Evolutionary conservation across 306 rosid genomes (phyloP).

Genomic region (Vigna nakashimae): DNA sequence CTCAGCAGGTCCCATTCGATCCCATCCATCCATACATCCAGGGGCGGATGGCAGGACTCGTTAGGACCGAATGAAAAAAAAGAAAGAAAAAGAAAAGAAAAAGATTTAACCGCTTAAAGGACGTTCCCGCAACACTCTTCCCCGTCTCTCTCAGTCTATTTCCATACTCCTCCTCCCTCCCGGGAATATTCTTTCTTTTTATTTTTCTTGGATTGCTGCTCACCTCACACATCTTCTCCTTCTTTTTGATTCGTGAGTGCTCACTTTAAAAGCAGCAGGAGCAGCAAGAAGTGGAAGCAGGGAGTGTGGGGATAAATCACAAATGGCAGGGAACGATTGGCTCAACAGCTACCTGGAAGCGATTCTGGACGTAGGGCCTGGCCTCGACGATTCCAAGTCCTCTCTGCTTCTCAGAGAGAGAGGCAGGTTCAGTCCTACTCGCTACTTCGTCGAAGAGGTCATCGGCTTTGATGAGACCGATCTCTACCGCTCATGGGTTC

Average conservation of each 20-base stretch:
- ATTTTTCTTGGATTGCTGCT: not conserved
- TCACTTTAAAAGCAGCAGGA: not conserved
- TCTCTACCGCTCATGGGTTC: conserved; percentile 98
- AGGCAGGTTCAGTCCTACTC: conserved; percentile 95
- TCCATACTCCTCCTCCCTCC: conserved; percentile 34
- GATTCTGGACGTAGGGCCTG: conserved; percentile 91
- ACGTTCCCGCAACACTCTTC: conserved; percentile 17
- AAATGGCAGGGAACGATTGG: conserved; percentile 97
- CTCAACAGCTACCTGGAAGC: conserved; percentile 94
- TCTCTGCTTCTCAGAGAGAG: conserved; percentile 89
- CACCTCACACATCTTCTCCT: not conserved
- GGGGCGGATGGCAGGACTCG: not conserved
- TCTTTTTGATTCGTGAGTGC: not conserved
- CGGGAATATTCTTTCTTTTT: conserved; percentile 27
- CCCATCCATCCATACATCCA: not conserved
- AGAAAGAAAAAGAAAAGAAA: not conserved
- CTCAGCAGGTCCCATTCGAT: conserved; percentile 27
- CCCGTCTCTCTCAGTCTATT: conserved; percentile 31
- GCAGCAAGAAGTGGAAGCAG: not conserved
- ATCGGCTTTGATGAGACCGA: conserved; percentile 97
- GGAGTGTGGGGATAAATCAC: not conserved
- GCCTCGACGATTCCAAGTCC: conserved; percentile 79
- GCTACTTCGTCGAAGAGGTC: conserved; percentile 96
- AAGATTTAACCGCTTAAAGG: conserved; percentile 42
- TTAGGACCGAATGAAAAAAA: conserved; percentile 5